These are phyloP conservation scores for Arthromyces matolae DNA, from an alignment of 768 basidiomycete species.

Conservation along the genomic window DNA sequence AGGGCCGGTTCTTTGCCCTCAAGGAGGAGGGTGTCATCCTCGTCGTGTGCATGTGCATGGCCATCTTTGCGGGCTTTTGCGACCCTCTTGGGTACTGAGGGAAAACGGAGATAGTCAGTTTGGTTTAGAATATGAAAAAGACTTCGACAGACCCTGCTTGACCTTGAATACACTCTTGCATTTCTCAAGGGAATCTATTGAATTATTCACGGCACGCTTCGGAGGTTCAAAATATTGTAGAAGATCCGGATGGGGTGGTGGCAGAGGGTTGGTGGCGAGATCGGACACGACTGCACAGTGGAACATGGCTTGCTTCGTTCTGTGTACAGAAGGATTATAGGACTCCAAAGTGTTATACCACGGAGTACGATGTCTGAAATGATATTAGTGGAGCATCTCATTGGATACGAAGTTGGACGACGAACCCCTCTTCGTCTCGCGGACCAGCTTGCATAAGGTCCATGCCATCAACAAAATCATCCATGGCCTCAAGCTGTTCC, in stretches of 20 bases:
- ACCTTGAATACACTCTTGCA: conserved; percentile 71
- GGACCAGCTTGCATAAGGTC: conserved; percentile 77
- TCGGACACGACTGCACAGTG: conserved; percentile 80
- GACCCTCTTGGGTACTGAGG: conserved; percentile 66
- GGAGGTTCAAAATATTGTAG: conserved; percentile 84
- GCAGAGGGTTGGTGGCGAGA: conserved; percentile 67
- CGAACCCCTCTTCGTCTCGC: conserved; percentile 70
- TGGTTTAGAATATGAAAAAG: neutral
- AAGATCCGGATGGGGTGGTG: conserved; percentile 83
- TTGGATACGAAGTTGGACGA: conserved; percentile 12
- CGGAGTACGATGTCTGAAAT: conserved; percentile 48
- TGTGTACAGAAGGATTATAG: conserved; percentile 88
- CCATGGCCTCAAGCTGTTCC: conserved; percentile 79
- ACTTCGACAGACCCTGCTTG: conserved; percentile 59
- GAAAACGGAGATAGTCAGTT: neutral
- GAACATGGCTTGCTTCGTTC: conserved; percentile 90
- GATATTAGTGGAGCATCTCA: neutral
- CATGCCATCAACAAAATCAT: conserved; percentile 83
- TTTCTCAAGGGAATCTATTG: conserved; percentile 50
- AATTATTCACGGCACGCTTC: conserved; percentile 56
- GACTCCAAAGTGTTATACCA: conserved; percentile 81
- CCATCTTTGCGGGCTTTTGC: conserved; percentile 55
- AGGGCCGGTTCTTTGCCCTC: conserved; percentile 34
- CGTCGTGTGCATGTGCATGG: conserved; percentile 59
- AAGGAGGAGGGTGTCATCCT: conserved; percentile 58